phyloP scores from a whole-genome alignment of 768 basidiomycete species.

The Lentinula guzmanii region DNA sequence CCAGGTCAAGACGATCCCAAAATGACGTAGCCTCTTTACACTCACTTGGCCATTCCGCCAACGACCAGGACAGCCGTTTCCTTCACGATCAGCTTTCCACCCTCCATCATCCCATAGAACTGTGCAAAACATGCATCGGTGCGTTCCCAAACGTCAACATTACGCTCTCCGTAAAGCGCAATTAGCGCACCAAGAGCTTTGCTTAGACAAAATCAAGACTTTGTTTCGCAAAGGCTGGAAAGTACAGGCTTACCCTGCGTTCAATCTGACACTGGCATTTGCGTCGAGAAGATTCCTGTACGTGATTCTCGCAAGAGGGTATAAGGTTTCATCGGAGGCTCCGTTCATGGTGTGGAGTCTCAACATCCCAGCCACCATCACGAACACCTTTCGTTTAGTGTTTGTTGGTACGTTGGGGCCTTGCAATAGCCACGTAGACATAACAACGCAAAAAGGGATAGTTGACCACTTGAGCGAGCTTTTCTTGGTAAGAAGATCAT shows the following conservation, averaged over 20 bases:
- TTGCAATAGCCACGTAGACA: slow-evolving; percentile 36
- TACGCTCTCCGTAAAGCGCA: slow-evolving; percentile 31
- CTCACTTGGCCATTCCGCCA: slow-evolving; percentile 50
- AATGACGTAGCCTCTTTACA: background rate
- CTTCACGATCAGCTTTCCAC: slow-evolving; percentile 37
- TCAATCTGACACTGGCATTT: slow-evolving; percentile 55
- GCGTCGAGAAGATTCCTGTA: slow-evolving; percentile 44
- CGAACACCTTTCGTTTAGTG: slow-evolving; percentile 32
- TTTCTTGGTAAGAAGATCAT: slow-evolving; percentile 28
- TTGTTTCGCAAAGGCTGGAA: background rate
- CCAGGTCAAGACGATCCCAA: background rate
- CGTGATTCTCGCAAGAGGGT: slow-evolving; percentile 23
- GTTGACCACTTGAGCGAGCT: slow-evolving; percentile 20
- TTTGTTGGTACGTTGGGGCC: slow-evolving; percentile 43
- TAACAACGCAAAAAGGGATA: slow-evolving; percentile 26
- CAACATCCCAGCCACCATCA: slow-evolving; percentile 33
- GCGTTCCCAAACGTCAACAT: slow-evolving; percentile 22
- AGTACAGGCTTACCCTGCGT: slow-evolving; percentile 55
- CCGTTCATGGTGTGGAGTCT: slow-evolving; percentile 32
- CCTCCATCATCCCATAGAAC: slow-evolving; percentile 44
- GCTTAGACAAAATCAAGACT: slow-evolving; percentile 19
- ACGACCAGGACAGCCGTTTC: slow-evolving; percentile 63
- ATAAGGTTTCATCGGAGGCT: slow-evolving; percentile 21
- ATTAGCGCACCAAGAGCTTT: slow-evolving; percentile 44
- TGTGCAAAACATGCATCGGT: slow-evolving; percentile 37